Conservation (phyloP, 495 filamentous ascomycete species). For the Penicillium flavigenum region DNA sequence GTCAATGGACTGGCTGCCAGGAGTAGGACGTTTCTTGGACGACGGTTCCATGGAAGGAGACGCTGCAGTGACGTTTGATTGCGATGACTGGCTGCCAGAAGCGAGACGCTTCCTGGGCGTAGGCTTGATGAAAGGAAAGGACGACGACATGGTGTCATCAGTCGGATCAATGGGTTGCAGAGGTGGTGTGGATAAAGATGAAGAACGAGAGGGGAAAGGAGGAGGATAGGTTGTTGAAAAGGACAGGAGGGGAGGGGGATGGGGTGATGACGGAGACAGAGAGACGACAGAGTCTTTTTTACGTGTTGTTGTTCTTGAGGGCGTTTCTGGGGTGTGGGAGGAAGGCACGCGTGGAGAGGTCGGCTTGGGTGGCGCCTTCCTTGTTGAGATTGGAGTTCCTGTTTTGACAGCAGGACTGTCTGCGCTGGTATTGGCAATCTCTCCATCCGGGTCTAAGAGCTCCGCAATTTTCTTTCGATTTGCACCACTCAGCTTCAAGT, state of each 20-base stretch:
- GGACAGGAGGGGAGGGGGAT: neutral
- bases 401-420: neutral
- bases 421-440: neutral
- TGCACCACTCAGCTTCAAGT: neutral
- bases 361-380: neutral
- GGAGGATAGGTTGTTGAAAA: neutral
- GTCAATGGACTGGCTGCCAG: neutral
- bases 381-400: neutral
- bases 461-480: neutral
- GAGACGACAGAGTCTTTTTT: neutral
- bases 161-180: neutral
- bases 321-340: neutral
- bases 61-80: neutral
- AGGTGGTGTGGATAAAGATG: neutral
- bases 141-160: neutral
- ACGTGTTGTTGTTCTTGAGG: neutral
- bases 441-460: neutral
- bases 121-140: neutral
- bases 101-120: neutral
- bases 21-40: neutral
- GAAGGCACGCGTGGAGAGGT: neutral
- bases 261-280: neutral
- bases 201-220: neutral
- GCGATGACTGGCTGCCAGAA: neutral
- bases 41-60: neutral